Evolutionary conservation across 2,329 filamentous ascomycete genomes (phyloP), one percentile per base, ranked within the genome.

Genomic region (Xylariaceae sp.): DNA sequence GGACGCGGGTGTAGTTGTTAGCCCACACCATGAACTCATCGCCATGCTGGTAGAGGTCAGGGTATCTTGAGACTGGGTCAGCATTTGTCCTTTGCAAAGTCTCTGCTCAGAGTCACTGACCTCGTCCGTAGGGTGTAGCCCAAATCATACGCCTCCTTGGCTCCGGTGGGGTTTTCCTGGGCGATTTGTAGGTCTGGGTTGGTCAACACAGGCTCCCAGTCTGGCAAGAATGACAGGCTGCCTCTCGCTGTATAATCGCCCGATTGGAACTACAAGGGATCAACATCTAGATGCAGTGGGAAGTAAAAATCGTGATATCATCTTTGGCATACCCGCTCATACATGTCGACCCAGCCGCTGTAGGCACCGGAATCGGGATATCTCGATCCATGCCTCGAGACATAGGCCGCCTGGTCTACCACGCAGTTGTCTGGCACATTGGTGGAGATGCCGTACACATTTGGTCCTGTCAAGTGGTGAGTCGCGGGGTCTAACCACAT

Each of bases 301-400:
- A n/a, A n/a, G n/a, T 26, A 11, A 26, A 26, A 26, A 26, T 26
- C 6, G 22, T 26, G n/a, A n/a, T 26, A 6, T 11, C 22, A 7
- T 35, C 33, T 17, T 19, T 7, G 33, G 17, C 33, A 18, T 19
- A 73, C 69, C 43, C 67, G 64, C 2, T 64, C 50, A 32, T 67
- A 60, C 61, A 76, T 66, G 4, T 65, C 64, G 2, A 69, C 58
- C 81, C 81, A 85, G 34, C 69, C 68, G 4, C 65, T 62, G 45
- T 83, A 82, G 4, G 81, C 78, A 3, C 79, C 77, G 1, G 63
- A 63, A 47, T 83, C 81, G 1, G 79, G 80, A 52, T 76, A 85
- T 32, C 80, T 69, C 32, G 77, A 81, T 15, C 81, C 81, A 63
- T 83, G 81, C 15, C 79, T 73, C 2, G 71, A 68, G 26, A 79